phyloP scores from a whole-genome alignment of 176 grass and related monocot genomes.

The Musa acuminata region DNA sequence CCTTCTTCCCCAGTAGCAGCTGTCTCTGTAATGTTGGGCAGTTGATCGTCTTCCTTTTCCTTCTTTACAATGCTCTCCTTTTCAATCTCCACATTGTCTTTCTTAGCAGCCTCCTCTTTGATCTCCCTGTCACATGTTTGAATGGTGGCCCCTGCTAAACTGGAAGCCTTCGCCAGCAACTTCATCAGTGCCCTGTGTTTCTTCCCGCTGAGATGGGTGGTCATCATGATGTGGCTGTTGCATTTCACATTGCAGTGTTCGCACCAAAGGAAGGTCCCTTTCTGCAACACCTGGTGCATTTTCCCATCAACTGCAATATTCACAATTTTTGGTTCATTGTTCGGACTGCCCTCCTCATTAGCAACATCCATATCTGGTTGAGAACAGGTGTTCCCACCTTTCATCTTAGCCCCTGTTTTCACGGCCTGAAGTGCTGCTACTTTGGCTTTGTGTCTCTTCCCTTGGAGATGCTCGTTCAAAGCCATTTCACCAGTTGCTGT shows the following conservation, averaged over 20 bases:
- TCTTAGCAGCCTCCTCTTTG: no score
- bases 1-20: no score
- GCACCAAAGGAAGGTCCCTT: conserved; percentile 27
- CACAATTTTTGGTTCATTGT: conserved; percentile 21
- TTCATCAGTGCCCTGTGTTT: conserved; percentile 18
- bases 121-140: no score
- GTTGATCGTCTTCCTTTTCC: no score
- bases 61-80: no score
- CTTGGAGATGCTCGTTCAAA: conserved; percentile 24
- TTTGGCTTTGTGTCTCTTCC: conserved; percentile 33
- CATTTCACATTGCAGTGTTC: conserved; percentile 33
- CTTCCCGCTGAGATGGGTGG: conserved; percentile 35
- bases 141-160: no score
- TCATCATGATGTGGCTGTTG: conserved; percentile 17
- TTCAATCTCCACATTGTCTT: no score
- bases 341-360: conserved; percentile 3
- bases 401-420: not conserved
- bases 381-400: not conserved
- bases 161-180: not conserved
- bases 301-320: conserved; percentile 32
- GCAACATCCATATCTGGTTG: not conserved
- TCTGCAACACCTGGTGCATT: conserved; percentile 32
- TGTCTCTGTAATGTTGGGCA: no score
- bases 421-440: conserved; percentile 5
- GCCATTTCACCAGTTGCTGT: conserved; percentile 26